Evolutionary conservation across 345 rosid genomes (phyloP).

Genomic region (Syzygium oleosum): DNA sequence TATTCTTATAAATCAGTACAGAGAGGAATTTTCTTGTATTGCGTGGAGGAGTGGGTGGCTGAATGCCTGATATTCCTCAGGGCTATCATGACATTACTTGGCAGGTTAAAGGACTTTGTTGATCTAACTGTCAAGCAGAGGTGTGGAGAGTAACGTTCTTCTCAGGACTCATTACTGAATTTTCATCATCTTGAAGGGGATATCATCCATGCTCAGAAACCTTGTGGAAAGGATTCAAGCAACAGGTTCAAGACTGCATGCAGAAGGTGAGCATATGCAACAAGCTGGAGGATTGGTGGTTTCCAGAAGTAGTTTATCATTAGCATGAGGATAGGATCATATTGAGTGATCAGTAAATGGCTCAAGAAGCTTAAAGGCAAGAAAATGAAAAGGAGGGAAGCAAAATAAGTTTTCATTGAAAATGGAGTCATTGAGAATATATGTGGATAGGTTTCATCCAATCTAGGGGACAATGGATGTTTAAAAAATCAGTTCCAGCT

Average conservation of each 20-base stretch:
- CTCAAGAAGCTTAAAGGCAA: not conserved
- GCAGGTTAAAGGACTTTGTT: not conserved
- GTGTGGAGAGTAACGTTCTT: not conserved
- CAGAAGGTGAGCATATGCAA: not conserved
- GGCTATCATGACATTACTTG: not conserved
- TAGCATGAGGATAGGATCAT: not conserved
- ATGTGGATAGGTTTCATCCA: not conserved
- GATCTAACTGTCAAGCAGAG: not conserved
- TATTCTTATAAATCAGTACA: not conserved
- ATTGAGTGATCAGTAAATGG: not conserved
- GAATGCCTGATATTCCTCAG: not conserved
- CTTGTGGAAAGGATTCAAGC: not conserved
- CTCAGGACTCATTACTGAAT: not conserved
- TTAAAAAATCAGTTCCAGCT: not conserved
- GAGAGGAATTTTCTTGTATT: not conserved
- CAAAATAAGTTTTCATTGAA: not conserved
- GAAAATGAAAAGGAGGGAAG: not conserved
- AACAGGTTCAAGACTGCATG: not conserved
- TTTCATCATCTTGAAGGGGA: not conserved
- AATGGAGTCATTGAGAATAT: not conserved
- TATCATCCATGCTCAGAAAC: not conserved
- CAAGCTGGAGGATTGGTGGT: not conserved
- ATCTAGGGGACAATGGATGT: not conserved
- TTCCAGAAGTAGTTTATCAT: not conserved
- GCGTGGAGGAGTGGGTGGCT: not conserved